phyloP scores from a whole-genome alignment of 805 yeast genomes.

The Kodamaea hsintzibuensis region DNA sequence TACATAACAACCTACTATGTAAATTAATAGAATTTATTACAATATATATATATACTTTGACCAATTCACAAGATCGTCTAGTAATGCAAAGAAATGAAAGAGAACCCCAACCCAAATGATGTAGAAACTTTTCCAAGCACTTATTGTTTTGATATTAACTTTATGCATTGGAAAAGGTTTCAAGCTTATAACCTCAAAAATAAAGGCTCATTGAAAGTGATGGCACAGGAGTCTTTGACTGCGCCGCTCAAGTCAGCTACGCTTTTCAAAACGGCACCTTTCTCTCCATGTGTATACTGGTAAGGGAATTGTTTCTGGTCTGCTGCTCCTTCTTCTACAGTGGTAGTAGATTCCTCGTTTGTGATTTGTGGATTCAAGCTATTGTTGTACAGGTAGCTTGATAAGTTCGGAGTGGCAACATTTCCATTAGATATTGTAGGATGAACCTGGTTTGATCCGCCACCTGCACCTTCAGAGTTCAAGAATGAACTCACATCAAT shows the following conservation, averaged over 20 bases:
- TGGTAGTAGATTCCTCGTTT: conserved; percentile 6
- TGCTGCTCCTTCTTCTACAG: conserved; percentile 3
- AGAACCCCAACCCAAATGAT: neutral
- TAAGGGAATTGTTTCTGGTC: conserved; percentile 13
- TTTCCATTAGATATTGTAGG: neutral
- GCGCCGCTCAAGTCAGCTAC: conserved; percentile 8
- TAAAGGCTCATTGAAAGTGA: conserved; percentile 12
- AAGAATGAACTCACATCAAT: conserved; percentile 17
- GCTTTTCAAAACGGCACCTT: conserved; percentile 10
- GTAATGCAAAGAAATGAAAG: conserved; percentile 1
- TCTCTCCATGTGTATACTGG: conserved; percentile 11
- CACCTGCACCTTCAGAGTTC: conserved; percentile 10
- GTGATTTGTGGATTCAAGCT: conserved; percentile 8
- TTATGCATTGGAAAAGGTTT: neutral
- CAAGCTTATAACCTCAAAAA: conserved; percentile 14
- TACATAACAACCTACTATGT: too few species aligned
- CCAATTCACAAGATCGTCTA: neutral
- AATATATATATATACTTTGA: neutral
- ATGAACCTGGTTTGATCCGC: conserved; percentile 2
- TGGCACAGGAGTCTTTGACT: conserved; percentile 14
- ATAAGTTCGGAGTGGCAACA: neutral
- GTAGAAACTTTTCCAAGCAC: neutral
- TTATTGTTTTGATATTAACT: neutral
- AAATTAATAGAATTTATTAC: neutral
- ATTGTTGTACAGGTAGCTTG: conserved; percentile 6